Evolutionary conservation across 2,329 filamentous ascomycete species (phyloP).

Genomic region (Fusarium irregulare): DNA sequence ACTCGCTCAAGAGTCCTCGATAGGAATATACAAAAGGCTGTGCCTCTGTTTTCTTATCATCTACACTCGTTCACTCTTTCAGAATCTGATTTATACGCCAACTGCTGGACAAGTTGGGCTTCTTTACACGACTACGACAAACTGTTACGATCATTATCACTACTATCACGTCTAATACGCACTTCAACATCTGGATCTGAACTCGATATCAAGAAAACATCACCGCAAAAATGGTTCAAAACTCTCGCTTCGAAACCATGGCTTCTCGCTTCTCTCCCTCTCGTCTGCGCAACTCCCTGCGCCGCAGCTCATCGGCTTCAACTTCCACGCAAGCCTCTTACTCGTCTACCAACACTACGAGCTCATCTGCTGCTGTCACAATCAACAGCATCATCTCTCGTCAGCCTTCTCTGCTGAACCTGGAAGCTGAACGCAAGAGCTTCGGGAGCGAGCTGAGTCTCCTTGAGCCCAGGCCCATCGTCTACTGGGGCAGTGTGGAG

Average conservation of each 20-base stretch:
- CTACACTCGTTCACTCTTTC: constrained; percentile 26
- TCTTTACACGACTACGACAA: background rate
- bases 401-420: constrained; percentile 67
- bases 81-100: constrained; percentile 5
- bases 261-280: constrained; percentile 63
- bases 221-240: constrained; percentile 33
- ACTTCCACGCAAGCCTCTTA: constrained; percentile 48
- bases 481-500: constrained; percentile 72
- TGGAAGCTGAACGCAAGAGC: constrained; percentile 67
- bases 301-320: constrained; percentile 62
- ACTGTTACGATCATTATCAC: constrained; percentile 6
- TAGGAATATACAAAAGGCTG: constrained; percentile 37
- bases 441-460: constrained; percentile 66
- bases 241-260: constrained; percentile 62
- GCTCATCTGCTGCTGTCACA: constrained; percentile 58
- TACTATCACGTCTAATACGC: constrained; percentile 2
- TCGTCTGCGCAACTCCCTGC: constrained; percentile 63
- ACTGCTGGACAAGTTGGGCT: constrained; percentile 44
- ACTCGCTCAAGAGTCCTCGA: constrained; percentile 25
- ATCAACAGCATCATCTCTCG: constrained; percentile 70
- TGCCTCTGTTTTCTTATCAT: constrained; percentile 34
- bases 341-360: constrained; percentile 59
- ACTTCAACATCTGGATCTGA: background rate
- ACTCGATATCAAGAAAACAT: background rate
- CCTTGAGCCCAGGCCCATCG: constrained; percentile 70